Base-by-base conservation (phyloP, 345 rosid species). In the Citrus glauca region DNA sequence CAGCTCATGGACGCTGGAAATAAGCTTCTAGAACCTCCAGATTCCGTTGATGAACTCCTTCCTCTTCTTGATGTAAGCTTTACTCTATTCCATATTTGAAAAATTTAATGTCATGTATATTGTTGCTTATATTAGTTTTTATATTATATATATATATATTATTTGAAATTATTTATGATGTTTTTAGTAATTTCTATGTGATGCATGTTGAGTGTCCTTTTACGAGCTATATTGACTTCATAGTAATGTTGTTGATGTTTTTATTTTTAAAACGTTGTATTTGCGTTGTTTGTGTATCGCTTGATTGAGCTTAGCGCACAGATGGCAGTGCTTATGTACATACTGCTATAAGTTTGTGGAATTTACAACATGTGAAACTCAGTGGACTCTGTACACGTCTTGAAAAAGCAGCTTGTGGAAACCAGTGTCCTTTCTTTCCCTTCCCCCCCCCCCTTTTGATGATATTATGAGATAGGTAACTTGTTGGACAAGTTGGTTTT, bases 11-110 rank as follows among this genome's bases (percentile, higher is more conserved):
- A 91, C 71, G 92, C 97, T 45, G 98, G 94, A 20, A 87, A 84
- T 24, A 88, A 75, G 87, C 94, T 97, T 48, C n/a, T 85, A 30
- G 83, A 86, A 72, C 92, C 94, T n/a, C 91, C 98, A 69, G 73
- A 92, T 45, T 82, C 93, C 4, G 84, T 87, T 32, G 94, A 91
- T 13, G 93, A 89, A 62, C 95, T 96, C 77, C 94, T 96, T 80
- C 74, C 88, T 78, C 91, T 94, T 74, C 97, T 96, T 9, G 95
- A 96, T 53, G 99, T 91, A 78, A 88, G 93, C 83, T 76, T 27
- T 77, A 6, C 24, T 35, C 56, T 24, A 14, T 60, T 9, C 2
- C 37, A 7, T 66, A 9, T 66, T 55, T 77, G 60, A 20, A 13
- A 27, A 40, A 4, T 53, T 53, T 48, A 24, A n/a, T 42, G 38